Evolutionary conservation across 495 filamentous ascomycete species (phyloP).

Genomic region (Talaromyces trachyspermus): DNA sequence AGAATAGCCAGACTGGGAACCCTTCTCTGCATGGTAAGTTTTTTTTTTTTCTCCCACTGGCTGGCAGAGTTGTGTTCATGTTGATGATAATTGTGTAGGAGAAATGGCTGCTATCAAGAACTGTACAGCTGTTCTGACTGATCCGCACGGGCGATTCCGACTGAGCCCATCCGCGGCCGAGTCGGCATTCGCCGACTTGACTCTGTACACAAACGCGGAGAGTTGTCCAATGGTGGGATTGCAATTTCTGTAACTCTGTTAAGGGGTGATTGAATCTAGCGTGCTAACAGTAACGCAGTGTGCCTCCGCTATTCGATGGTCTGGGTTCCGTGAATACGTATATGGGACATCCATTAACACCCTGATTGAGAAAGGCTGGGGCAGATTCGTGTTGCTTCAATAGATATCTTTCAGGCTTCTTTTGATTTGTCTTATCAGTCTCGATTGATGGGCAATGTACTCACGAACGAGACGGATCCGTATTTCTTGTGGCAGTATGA

Average conservation of each 20-base stretch:
- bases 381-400: conserved; percentile 39
- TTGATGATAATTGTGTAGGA: conserved; percentile 17
- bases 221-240: conserved; percentile 44
- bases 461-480: conserved; percentile 45
- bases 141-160: conserved; percentile 33
- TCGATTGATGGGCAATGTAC: conserved; percentile 31
- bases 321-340: conserved; percentile 47
- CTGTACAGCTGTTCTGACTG: conserved; percentile 41
- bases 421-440: conserved; percentile 25
- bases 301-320: conserved; percentile 47
- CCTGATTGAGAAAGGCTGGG: conserved; percentile 36
- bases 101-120: conserved; percentile 48
- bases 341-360: conserved; percentile 43
- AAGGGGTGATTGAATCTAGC: background rate
- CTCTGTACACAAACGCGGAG: conserved; percentile 50
- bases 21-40: conserved; percentile 40
- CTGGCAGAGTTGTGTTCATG: background rate
- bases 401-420: conserved; percentile 40
- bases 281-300: conserved; percentile 25
- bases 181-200: conserved; percentile 36
- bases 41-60: background rate
- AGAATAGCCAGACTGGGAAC: conserved; percentile 30
- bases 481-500: conserved; percentile 48
- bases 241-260: background rate
- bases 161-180: conserved; percentile 29